phyloP scores from a whole-genome alignment of 768 basidiomycete species.

The Leccinum disarticulatum region DNA sequence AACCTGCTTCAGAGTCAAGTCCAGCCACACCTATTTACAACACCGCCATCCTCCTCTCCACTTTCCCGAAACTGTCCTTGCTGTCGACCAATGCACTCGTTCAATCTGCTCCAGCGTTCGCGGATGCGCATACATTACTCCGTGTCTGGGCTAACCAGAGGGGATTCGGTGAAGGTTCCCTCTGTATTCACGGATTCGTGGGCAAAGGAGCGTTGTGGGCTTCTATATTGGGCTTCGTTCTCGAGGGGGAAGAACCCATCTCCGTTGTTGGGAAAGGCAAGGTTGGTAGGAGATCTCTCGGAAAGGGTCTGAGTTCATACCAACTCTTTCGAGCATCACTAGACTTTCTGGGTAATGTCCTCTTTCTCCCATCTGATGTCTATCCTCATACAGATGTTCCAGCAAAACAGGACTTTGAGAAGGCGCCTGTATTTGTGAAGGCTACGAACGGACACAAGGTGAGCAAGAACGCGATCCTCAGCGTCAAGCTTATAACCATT shows the following conservation, averaged over 20 bases:
- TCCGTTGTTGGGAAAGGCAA: conserved; percentile 25
- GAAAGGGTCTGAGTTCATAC: conserved; percentile 84
- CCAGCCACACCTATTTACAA: conserved; percentile 79
- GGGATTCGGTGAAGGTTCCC: conserved; percentile 63
- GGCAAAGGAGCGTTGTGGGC: conserved; percentile 69
- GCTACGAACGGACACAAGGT: conserved; percentile 55
- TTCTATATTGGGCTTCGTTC: conserved; percentile 55
- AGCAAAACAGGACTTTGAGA: conserved; percentile 73
- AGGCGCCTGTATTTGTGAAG: conserved; percentile 60
- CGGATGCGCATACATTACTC: conserved; percentile 74
- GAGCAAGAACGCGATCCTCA: conserved; percentile 15
- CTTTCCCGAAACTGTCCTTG: conserved; percentile 38
- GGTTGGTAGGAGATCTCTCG: conserved; percentile 54
- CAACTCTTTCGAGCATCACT: conserved; percentile 84
- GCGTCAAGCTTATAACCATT: neutral
- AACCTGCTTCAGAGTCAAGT: conserved; percentile 28
- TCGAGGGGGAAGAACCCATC: conserved; percentile 64
- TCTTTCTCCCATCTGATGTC: neutral
- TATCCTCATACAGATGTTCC: conserved; percentile 11
- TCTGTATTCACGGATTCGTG: conserved; percentile 71
- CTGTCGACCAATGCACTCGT: conserved; percentile 49
- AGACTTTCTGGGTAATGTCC: conserved; percentile 72
- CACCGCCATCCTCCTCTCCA: conserved; percentile 57
- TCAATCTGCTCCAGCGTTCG: conserved; percentile 55
- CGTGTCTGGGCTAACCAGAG: conserved; percentile 90